Conservation (phyloP, 352 stramenopile species). For the Pythium coloratum region DNA sequence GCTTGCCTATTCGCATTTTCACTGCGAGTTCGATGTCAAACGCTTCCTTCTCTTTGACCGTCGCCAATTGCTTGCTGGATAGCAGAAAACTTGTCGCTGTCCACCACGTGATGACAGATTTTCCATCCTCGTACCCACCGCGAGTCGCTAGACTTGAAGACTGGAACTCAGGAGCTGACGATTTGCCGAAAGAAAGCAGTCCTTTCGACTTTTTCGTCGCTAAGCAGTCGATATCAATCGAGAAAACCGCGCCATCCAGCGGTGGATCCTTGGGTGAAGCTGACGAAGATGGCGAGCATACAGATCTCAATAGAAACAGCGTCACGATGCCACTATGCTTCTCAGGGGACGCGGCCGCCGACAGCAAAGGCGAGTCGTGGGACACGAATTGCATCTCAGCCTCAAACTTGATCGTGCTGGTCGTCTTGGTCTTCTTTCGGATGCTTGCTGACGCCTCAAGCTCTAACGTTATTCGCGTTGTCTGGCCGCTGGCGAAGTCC, state of each 20-base stretch:
- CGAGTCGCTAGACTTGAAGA: not conserved
- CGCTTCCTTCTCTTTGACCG: slow-evolving; percentile 35
- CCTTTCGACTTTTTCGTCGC: slow-evolving; percentile 31
- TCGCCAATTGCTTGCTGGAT: slow-evolving; percentile 25
- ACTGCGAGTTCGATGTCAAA: slow-evolving; percentile 35
- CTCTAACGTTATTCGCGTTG: slow-evolving; percentile 2
- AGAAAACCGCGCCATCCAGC: not conserved
- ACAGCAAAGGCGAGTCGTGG: slow-evolving; percentile 22
- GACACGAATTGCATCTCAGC: slow-evolving; percentile 27
- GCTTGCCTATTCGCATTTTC: slow-evolving; percentile 18
- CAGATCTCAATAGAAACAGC: slow-evolving; percentile 29
- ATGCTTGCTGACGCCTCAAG: not conserved
- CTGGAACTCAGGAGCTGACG: slow-evolving; percentile 12
- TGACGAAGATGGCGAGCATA: slow-evolving; percentile 7
- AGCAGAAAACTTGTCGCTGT: slow-evolving; percentile 23
- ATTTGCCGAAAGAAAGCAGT: slow-evolving; percentile 29
- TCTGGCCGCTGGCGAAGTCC: slow-evolving; percentile 10
- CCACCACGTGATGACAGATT: slow-evolving; percentile 26
- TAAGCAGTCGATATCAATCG: slow-evolving; percentile 23
- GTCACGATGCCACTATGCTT: slow-evolving; percentile 29
- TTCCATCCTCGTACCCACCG: not conserved
- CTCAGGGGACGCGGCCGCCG: slow-evolving; percentile 3
- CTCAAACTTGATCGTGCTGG: slow-evolving; percentile 13
- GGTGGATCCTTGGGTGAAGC: slow-evolving; percentile 9
- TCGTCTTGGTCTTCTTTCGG: slow-evolving; percentile 9